Evolutionary conservation across 2,329 filamentous ascomycete genomes (phyloP), one percentile per base, ranked within the genome.

Genomic region (Ophiostoma perfectum): DNA sequence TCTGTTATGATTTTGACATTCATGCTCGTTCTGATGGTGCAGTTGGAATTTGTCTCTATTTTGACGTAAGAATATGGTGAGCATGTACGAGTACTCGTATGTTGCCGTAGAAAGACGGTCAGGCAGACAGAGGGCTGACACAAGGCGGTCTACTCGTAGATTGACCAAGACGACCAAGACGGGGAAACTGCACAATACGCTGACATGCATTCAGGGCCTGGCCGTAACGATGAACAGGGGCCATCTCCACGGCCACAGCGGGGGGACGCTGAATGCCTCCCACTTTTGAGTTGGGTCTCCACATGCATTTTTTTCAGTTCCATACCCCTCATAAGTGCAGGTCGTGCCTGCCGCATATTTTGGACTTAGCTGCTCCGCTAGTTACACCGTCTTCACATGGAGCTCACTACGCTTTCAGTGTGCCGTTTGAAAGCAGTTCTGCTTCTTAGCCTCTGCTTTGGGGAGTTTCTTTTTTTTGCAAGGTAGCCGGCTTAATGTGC

Each of bases 291-390:
- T 47, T 47, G 11, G 27, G 45, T 47, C 49, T 18, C 49, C 49
- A 55, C 49, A 55, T 55, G 49, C 49, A 55, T 27, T 55, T 27
- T 55, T 55, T 7, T 18, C 18, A 60, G 55, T 18, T 27, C 55
- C 55, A 18, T 60, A 18, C 55, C 55, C 55, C 55, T 60, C 55
- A 60, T 60, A 38, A 8, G 49, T 60, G 55, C 55, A 60, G 27
- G 52, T 60, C 18, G 27, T 60, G 14, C 55, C 55, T 60, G 55
- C 27, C 27, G 27, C 27, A 27, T 27, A 27, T 55, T 55, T 27
- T 55, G 49, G 18, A 18, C 14, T 60, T 12, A 12, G 12, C 9
- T 38, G 55, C 55, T 60, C 55, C 27, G 55, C 38, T 60, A 12
- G 27, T 18, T 16, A 39, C 55, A 60, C 27, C 52, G 52, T 39